phyloP scores from a whole-genome alignment of 306 rosid species.

The Gastrolobium villosum region DNA sequence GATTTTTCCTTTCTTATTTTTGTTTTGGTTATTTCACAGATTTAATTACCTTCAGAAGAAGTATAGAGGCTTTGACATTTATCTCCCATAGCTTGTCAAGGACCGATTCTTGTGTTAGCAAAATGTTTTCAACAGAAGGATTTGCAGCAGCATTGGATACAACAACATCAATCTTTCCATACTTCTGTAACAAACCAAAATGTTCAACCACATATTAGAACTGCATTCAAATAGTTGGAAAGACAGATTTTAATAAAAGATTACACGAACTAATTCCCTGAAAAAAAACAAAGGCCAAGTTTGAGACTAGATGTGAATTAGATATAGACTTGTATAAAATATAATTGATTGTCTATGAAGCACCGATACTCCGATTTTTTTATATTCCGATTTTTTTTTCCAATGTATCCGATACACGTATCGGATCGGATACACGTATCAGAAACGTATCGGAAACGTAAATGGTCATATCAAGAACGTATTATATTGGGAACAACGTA shows the following conservation, averaged over 20 bases:
- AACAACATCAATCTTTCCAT: conserved; percentile 86
- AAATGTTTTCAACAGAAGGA: conserved; percentile 77
- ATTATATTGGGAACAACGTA: no score
- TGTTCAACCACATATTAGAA: conserved; percentile 37
- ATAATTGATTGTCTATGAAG: no score
- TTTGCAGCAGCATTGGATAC: conserved; percentile 97
- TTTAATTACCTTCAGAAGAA: conserved; percentile 80
- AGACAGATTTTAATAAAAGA: conserved; percentile 1
- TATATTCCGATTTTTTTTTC: no score
- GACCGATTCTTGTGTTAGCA: conserved; percentile 71
- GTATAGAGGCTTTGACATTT: conserved; percentile 94
- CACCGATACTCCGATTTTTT: no score
- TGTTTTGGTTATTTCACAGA: neutral
- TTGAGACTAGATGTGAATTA: neutral
- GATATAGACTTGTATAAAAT: conserved; percentile 4
- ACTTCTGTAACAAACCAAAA: conserved; percentile 70
- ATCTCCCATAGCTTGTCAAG: conserved; percentile 98
- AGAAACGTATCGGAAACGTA: no score
- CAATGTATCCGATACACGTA: no score
- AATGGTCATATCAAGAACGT: no score
- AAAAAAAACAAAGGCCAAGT: conserved; percentile 12
- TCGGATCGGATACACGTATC: no score
- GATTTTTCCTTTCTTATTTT: conserved; percentile 25
- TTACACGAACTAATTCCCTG: neutral
- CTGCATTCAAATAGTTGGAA: conserved; percentile 12